Evolutionary conservation across 306 rosid genomes (phyloP).

Genomic region (Malus asiatica): DNA sequence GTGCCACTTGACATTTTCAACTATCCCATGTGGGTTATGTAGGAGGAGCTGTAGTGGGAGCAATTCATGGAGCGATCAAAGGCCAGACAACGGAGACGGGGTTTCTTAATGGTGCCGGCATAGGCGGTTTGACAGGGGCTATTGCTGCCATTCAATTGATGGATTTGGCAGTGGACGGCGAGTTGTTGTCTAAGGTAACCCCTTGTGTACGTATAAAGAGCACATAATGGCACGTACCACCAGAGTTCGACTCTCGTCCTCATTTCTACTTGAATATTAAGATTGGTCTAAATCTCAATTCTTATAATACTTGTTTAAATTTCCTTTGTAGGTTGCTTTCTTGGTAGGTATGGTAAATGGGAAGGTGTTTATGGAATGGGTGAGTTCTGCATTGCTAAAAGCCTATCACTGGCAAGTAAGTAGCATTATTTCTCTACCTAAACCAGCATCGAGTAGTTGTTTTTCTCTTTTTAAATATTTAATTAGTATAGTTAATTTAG

Average conservation of each 20-base stretch:
- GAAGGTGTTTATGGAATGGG: constrained; percentile 33
- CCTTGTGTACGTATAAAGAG: neutral
- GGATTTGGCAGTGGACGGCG: constrained; percentile 17
- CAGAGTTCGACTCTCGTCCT: neutral
- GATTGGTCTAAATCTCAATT: neutral
- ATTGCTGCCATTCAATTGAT: constrained; percentile 32
- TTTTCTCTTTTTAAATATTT: neutral
- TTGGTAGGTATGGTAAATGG: constrained; percentile 34
- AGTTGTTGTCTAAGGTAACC: constrained; percentile 24
- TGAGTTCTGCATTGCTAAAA: constrained; percentile 21
- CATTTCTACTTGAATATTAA: neutral
- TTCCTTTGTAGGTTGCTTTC: constrained; percentile 24
- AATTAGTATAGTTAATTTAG: neutral
- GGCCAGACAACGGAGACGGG: constrained; percentile 49
- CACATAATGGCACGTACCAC: neutral
- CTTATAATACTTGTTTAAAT: neutral
- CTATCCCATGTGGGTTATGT: neutral
- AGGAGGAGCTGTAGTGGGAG: constrained; percentile 42
- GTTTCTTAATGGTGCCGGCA: constrained; percentile 20
- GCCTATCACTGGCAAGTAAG: constrained; percentile 39
- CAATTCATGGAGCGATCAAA: constrained; percentile 35
- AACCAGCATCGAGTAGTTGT: neutral
- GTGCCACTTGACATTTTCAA: neutral
- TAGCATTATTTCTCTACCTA: neutral
- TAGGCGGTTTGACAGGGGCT: constrained; percentile 35